Evolutionary conservation across 176 grass and related monocot species (phyloP).

Genomic region (Juncus effusus): DNA sequence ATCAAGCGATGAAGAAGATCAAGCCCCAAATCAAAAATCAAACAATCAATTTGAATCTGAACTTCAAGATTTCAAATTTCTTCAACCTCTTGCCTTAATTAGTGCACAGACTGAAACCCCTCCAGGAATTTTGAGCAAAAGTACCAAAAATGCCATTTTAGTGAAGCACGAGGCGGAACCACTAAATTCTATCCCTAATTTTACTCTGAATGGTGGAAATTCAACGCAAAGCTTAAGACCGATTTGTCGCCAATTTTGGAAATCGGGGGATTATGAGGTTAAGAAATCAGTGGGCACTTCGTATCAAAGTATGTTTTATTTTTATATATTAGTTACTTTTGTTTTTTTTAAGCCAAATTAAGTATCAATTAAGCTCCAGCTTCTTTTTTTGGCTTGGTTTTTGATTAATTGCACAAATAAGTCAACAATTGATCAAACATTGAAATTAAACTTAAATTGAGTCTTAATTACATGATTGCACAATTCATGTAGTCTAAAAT

Average conservation of each 20-base stretch:
- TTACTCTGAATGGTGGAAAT: slow-evolving; percentile 11
- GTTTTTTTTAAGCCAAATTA: not conserved
- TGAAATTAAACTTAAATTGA: too few relatives aligned
- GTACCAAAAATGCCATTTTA: slow-evolving; percentile 34
- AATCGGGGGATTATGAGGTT: slow-evolving; percentile 87
- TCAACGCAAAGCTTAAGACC: slow-evolving; percentile 25
- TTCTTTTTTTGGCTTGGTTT: not conserved
- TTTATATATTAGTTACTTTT: slow-evolving; percentile 19
- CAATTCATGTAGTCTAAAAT: too few relatives aligned
- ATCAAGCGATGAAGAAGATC: slow-evolving; percentile 53
- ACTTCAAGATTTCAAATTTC: slow-evolving; percentile 18
- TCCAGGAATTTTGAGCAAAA: slow-evolving; percentile 26
- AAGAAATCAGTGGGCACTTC: slow-evolving; percentile 40
- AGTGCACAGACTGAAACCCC: slow-evolving; percentile 36
- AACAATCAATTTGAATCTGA: slow-evolving; percentile 2
- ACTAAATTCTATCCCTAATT: slow-evolving; percentile 26
- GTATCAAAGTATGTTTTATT: slow-evolving; percentile 41
- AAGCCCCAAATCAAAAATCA: slow-evolving; percentile 6
- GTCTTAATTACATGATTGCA: too few relatives aligned
- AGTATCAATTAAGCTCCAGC: too few relatives aligned
- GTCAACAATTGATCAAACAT: too few relatives aligned
- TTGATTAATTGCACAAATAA: slow-evolving; percentile 8
- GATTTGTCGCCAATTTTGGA: slow-evolving; percentile 88
- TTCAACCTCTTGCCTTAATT: slow-evolving; percentile 40
- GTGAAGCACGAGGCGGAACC: slow-evolving; percentile 46